Percentiles rank a stretch among this genome's conserved stretches.
These are phyloP conservation scores for Tulasnella sp. DNA, from an alignment of 768 basidiomycete genomes.

Conservation along the genomic window DNA sequence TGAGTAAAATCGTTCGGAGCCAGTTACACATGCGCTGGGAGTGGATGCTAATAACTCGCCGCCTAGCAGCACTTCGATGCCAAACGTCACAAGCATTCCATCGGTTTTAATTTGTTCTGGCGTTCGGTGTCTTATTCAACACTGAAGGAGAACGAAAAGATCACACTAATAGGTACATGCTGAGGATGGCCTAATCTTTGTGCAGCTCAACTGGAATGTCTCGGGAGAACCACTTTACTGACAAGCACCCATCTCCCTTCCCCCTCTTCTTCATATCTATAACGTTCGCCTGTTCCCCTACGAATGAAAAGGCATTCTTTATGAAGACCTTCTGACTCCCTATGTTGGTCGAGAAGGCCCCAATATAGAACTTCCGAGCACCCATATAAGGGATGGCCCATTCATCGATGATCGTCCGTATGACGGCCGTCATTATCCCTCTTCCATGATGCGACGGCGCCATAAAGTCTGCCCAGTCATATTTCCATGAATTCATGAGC, in stretches of 20 bases:
- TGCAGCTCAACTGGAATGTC: no score
- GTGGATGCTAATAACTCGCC: no score
- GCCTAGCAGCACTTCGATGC: no score
- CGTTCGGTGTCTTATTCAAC: no score
- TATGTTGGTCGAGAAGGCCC: constrained; percentile 41
- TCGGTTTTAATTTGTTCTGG: no score
- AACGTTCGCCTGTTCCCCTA: constrained; percentile 31
- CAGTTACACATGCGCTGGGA: no score
- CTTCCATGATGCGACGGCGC: constrained; percentile 48
- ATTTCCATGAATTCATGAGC: constrained; percentile 3
- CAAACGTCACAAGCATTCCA: no score
- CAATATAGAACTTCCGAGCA: constrained; percentile 34
- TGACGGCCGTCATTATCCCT: constrained; percentile 63
- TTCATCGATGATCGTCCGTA: constrained; percentile 40
- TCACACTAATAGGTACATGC: no score
- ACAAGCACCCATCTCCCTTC: background rate
- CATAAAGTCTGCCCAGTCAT: constrained; percentile 41
- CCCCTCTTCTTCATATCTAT: constrained; percentile 19
- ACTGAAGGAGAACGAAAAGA: no score
- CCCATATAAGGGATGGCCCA: constrained; percentile 63
- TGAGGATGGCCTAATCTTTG: no score
- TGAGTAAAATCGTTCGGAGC: no score
- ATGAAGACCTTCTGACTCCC: constrained; percentile 55
- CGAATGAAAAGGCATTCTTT: constrained; percentile 48
- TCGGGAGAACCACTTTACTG: constrained; percentile 4